A percentile compares a stretch with the other conserved stretches of the same genome.
phyloP scores from a whole-genome alignment of 129 eudicot species.

The Calendula officinalis region DNA sequence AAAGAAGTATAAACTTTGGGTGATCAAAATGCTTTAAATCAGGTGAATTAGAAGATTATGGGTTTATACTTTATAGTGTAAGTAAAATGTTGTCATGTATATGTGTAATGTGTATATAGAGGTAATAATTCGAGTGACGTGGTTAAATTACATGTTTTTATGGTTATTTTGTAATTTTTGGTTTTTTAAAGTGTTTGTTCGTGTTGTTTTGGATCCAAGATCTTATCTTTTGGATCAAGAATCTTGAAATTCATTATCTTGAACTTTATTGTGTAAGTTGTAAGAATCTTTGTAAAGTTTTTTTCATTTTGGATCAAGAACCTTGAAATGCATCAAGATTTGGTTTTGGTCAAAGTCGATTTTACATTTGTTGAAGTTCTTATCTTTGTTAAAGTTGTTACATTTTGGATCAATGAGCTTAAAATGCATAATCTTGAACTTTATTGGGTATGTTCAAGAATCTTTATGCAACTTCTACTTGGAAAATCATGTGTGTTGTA shows the following conservation, averaged over 20 bases:
- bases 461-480: no score
- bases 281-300: not conserved
- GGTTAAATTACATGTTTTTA: conserved; percentile 21
- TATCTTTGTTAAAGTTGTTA: conserved; percentile 8
- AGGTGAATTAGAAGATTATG: not conserved
- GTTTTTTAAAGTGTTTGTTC: conserved; percentile 6
- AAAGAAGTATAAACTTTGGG: conserved; percentile 70
- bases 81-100: conserved; percentile 6
- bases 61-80: conserved; percentile 12
- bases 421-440: no score
- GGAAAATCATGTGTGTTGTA: no score
- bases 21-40: conserved; percentile 56
- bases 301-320: not conserved
- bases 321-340: conserved; percentile 7
- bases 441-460: no score
- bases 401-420: conserved; percentile 10
- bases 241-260: conserved; percentile 1
- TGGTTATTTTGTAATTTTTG: conserved; percentile 8
- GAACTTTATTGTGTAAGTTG: not conserved
- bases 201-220: conserved; percentile 12
- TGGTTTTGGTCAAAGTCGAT: not conserved
- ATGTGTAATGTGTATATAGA: conserved; percentile 35
- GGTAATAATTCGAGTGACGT: conserved; percentile 27
- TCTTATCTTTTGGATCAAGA: conserved; percentile 19
- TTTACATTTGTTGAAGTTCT: no score